Evolutionary conservation across 2,329 filamentous ascomycete genomes (phyloP).

Genomic region (Huntiella moniliformis): DNA sequence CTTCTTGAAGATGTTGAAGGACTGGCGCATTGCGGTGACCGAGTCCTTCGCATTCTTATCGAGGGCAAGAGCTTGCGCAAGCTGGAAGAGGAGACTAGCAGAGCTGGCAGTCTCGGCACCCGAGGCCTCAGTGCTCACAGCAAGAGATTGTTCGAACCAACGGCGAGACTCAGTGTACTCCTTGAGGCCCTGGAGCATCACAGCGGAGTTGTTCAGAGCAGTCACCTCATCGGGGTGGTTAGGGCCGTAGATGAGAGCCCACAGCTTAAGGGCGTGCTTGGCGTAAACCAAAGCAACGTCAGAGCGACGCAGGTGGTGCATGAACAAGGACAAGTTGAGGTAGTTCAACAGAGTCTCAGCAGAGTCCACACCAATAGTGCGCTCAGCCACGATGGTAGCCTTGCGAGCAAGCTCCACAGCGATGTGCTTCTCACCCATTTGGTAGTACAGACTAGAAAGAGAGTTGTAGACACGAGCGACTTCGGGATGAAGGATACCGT

Average conservation of each 20-base stretch:
- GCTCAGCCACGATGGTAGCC: conserved; percentile 86
- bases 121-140: conserved; percentile 75
- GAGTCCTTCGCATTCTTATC: conserved; percentile 87
- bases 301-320: conserved; percentile 83
- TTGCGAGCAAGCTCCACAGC: conserved; percentile 92
- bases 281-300: conserved; percentile 73
- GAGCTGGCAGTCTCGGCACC: conserved; percentile 82
- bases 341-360: conserved; percentile 89
- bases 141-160: conserved; percentile 90
- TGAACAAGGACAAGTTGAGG: conserved; percentile 83
- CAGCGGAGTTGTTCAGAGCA: conserved; percentile 93
- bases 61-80: conserved; percentile 86
- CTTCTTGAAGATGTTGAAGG: conserved; percentile 82
- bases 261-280: conserved; percentile 80
- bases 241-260: conserved; percentile 90
- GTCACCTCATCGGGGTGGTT: conserved; percentile 96
- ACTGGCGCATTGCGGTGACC: conserved; percentile 85
- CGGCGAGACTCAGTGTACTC: conserved; percentile 83
- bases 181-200: conserved; percentile 95
- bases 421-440: conserved; percentile 91
- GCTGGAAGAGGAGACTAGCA: conserved; percentile 88
- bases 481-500: conserved; percentile 90
- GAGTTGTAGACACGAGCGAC: conserved; percentile 91
- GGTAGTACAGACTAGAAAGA: conserved; percentile 88
- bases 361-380: conserved; percentile 83